Evolutionary conservation across 306 rosid genomes (phyloP).

Genomic region (Cyclanthera cordifolia): DNA sequence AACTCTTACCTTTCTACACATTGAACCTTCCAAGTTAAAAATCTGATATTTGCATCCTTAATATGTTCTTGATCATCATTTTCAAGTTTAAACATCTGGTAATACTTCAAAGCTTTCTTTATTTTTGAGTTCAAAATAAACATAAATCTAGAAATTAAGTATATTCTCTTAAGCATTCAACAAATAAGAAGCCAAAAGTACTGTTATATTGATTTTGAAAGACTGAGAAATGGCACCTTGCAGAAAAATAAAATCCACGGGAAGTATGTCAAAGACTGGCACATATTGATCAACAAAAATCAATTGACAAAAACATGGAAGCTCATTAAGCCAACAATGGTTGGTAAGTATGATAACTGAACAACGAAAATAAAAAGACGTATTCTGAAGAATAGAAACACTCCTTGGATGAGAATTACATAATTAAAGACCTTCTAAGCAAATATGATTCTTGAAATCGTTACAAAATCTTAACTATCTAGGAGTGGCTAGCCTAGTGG

Average conservation of each 20-base stretch:
- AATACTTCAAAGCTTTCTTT: not conserved
- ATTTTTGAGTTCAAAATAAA: not conserved
- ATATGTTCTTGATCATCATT: not conserved
- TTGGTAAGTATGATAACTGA: not conserved
- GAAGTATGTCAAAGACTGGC: not conserved
- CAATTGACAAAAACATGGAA: not conserved
- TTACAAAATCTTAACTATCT: slow-evolving; percentile 13
- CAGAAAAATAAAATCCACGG: not conserved
- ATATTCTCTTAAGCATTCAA: not conserved
- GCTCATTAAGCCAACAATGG: not conserved
- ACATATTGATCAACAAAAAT: not conserved
- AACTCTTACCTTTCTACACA: not conserved
- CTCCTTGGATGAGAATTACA: not conserved
- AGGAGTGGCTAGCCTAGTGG: too few species aligned
- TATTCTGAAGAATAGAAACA: not conserved
- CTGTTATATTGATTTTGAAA: not conserved
- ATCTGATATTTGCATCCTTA: not conserved
- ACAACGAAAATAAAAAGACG: not conserved
- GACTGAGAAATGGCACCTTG: not conserved
- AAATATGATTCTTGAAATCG: too few species aligned
- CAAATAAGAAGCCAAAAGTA: slow-evolving; percentile 2
- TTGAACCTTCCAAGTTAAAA: slow-evolving; percentile 1
- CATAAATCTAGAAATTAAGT: not conserved
- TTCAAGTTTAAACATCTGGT: not conserved
- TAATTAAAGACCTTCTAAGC: slow-evolving; percentile 9